Evolutionary conservation across 768 basidiomycete genomes (phyloP).

Genomic region (Leccinum truebloodii): DNA sequence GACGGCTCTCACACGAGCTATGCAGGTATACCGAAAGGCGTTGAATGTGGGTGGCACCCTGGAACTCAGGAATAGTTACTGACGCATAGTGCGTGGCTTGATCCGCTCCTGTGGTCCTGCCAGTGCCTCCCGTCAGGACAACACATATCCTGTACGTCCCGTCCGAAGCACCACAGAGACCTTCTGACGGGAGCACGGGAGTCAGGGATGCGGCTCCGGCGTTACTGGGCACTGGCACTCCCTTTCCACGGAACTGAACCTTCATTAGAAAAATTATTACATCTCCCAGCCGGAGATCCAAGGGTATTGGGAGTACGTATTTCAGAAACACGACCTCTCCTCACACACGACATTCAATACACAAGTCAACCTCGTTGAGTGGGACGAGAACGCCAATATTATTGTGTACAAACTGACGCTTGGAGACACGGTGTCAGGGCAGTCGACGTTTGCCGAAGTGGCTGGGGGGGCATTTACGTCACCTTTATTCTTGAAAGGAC

Average conservation of each 20-base stretch:
- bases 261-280: not conserved
- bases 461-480: slow-evolving; percentile 9
- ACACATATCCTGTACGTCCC: slow-evolving; percentile 6
- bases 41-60: not conserved
- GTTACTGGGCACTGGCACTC: slow-evolving; percentile 1
- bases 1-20: slow-evolving; percentile 23
- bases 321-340: slow-evolving; percentile 40
- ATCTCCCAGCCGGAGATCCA: slow-evolving; percentile 10
- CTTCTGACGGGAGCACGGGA: not conserved
- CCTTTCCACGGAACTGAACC: slow-evolving; percentile 4
- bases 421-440: slow-evolving; percentile 33
- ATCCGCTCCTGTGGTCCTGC: not conserved
- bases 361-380: slow-evolving; percentile 41
- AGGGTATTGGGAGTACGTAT: slow-evolving; percentile 43
- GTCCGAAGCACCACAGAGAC: not conserved
- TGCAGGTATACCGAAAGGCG: slow-evolving; percentile 4
- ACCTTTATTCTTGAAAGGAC: not conserved
- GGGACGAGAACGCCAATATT: slow-evolving; percentile 42
- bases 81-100: slow-evolving; percentile 1
- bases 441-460: slow-evolving; percentile 19
- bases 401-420: slow-evolving; percentile 42
- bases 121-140: slow-evolving; percentile 1
- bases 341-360: slow-evolving; percentile 39
- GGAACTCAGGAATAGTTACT: not conserved
- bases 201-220: slow-evolving; percentile 2